Conservation (phyloP, 208 protist genomes). For the Strigomonas culicis region DNA sequence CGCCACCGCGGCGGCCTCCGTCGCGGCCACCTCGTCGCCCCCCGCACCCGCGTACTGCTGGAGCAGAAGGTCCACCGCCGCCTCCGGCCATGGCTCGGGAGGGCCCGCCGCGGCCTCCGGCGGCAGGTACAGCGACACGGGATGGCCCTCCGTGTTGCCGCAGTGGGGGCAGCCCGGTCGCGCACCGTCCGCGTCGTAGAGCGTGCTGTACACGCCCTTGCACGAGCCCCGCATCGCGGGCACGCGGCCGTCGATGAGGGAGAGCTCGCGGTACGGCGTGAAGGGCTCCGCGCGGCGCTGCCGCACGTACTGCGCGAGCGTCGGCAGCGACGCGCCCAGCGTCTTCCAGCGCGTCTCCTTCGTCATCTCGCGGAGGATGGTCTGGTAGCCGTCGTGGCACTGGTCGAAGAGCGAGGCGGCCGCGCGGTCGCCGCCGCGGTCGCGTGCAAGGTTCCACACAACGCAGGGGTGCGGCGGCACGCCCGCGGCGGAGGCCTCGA, state of each 20-base stretch:
- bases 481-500: constrained; percentile 16
- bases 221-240: constrained; percentile 69
- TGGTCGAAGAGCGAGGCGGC: constrained; percentile 52
- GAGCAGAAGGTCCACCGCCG: constrained; percentile 44
- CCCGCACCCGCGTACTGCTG: constrained; percentile 35
- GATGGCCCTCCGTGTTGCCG: constrained; percentile 61
- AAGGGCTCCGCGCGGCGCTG: constrained; percentile 14
- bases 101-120: not conserved
- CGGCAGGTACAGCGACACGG: constrained; percentile 14
- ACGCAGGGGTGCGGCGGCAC: constrained; percentile 26
- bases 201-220: constrained; percentile 68
- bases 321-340: constrained; percentile 24
- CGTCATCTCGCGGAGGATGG: constrained; percentile 58
- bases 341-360: constrained; percentile 48
- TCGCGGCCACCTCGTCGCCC: constrained; percentile 68
- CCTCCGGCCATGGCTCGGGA: constrained; percentile 34
- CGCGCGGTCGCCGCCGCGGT: not conserved
- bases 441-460: constrained; percentile 45
- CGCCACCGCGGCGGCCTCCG: constrained; percentile 39
- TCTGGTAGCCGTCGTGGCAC: constrained; percentile 68
- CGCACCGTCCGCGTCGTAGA: constrained; percentile 16
- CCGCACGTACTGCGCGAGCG: constrained; percentile 17
- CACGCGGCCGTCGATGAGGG: constrained; percentile 40
- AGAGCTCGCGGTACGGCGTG: constrained; percentile 52
- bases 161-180: constrained; percentile 49